A percentile compares a stretch with the other conserved stretches of the same genome.
These are phyloP conservation scores for Alternaria hordeiaustralica DNA, from an alignment of 2,329 filamentous ascomycete genomes.

Conservation along the genomic window DNA sequence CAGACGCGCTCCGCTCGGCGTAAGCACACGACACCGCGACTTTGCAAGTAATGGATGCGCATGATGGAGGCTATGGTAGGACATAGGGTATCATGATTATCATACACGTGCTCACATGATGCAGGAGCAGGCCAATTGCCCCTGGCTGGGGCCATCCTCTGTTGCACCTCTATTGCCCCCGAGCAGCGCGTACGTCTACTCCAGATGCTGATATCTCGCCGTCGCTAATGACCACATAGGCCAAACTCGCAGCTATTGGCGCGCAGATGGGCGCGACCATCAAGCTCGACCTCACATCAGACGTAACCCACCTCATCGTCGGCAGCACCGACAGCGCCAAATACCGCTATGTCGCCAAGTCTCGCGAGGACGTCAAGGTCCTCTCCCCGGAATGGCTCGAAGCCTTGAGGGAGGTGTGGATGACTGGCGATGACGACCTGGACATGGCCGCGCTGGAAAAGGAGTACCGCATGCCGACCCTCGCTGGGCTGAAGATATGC, in stretches of 20 bases:
- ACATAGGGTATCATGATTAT: too few species aligned
- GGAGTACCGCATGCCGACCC: conserved; percentile 67
- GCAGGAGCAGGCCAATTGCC: conserved; percentile 46
- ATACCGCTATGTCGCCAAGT: conserved; percentile 92
- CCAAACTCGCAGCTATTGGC: conserved; percentile 68
- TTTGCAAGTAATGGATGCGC: conserved; percentile 29
- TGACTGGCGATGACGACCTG: conserved; percentile 75
- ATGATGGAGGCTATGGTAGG: conserved; percentile 34
- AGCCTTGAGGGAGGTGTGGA: conserved; percentile 80
- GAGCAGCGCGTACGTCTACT: conserved; percentile 70
- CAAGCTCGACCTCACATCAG: conserved; percentile 91
- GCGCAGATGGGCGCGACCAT: conserved; percentile 84
- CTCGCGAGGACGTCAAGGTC: conserved; percentile 83
- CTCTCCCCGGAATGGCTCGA: conserved; percentile 86
- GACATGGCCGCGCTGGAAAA: conserved; percentile 74
- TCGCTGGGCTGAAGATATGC: conserved; percentile 69
- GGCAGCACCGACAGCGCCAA: conserved; percentile 90
- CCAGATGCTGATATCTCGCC: neutral
- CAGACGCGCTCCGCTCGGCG: conserved; percentile 19
- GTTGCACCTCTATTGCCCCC: conserved; percentile 83
- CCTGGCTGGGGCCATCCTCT: conserved; percentile 72
- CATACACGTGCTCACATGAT: conserved; percentile 9
- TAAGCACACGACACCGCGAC: conserved; percentile 27
- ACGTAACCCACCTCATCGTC: conserved; percentile 93
- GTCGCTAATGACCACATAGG: conserved; percentile 40